Evolutionary conservation across 2,329 filamentous ascomycete species (phyloP).

Genomic region (Penicillium sp.): DNA sequence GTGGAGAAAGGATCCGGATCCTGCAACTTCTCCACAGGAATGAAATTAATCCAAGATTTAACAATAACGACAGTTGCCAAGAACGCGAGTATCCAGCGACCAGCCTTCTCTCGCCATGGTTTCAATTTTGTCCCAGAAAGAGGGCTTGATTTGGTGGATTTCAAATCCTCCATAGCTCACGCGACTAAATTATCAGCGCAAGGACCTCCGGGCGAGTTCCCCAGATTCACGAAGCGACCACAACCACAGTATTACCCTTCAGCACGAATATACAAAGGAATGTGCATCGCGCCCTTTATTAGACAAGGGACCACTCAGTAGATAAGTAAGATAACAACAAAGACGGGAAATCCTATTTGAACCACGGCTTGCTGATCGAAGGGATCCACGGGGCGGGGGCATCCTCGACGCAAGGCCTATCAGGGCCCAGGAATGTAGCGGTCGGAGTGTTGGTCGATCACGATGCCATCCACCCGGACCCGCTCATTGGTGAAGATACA

Average conservation of each 20-base stretch:
- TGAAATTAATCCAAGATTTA: constrained; percentile 1
- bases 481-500: not conserved
- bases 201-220: not conserved
- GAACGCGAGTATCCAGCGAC: constrained; percentile 2
- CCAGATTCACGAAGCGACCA: not conserved
- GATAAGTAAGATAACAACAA: constrained; percentile 1
- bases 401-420: not conserved
- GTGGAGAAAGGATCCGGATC: not conserved
- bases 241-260: not conserved
- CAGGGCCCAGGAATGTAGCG: constrained; percentile 1
- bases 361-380: constrained; percentile 6
- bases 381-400: constrained; percentile 1
- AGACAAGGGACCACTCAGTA: not conserved
- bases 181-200: not conserved
- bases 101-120: constrained; percentile 1
- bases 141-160: constrained; percentile 2
- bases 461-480: not conserved
- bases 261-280: not conserved
- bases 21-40: not conserved
- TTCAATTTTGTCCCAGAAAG: not conserved
- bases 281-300: not conserved
- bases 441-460: constrained; percentile 9
- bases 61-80: not conserved
- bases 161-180: constrained; percentile 14
- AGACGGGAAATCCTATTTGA: not conserved